Conservation (phyloP, 228 moss, liverwort and hornwort species). For the Sphagnum fallax region DNA sequence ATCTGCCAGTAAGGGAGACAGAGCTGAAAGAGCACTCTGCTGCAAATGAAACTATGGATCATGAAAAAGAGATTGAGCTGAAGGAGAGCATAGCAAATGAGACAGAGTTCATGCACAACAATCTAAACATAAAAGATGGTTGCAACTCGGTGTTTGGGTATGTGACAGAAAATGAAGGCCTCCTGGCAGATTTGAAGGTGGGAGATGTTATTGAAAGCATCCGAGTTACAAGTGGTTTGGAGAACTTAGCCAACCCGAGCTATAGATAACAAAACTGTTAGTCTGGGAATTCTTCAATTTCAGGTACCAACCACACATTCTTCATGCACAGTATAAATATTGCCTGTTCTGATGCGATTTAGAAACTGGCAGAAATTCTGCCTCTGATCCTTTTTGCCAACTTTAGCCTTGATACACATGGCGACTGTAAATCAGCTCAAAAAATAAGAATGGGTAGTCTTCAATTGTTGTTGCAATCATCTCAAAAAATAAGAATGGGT, state of each 20-base stretch:
- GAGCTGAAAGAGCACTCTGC: neutral
- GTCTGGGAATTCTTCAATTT: no score
- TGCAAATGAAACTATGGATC: neutral
- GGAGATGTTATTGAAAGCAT: constrained; percentile 77
- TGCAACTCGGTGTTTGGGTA: constrained; percentile 74
- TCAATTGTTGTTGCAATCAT: no score
- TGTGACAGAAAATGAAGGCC: constrained; percentile 51
- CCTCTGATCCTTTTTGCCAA: no score
- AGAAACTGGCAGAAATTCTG: no score
- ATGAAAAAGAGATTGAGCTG: constrained; percentile 6
- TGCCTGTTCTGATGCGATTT: no score
- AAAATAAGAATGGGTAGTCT: no score
- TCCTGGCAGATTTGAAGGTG: constrained; percentile 63
- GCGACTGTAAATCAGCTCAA: no score
- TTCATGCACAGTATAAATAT: no score
- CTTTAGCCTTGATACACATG: no score
- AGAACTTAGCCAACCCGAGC: constrained; percentile 72
- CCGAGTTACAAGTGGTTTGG: constrained; percentile 51
- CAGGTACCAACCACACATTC: no score
- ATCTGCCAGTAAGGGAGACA: neutral
- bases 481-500: no score
- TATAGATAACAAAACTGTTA: constrained; percentile 12
- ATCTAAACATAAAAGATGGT: constrained; percentile 65
- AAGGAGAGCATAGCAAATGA: constrained; percentile 5
- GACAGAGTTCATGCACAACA: constrained; percentile 28